Evolutionary conservation across 331 rosid species (phyloP), one percentile per base, ranked within the genome.

Genomic region (Rosa hybrid): DNA sequence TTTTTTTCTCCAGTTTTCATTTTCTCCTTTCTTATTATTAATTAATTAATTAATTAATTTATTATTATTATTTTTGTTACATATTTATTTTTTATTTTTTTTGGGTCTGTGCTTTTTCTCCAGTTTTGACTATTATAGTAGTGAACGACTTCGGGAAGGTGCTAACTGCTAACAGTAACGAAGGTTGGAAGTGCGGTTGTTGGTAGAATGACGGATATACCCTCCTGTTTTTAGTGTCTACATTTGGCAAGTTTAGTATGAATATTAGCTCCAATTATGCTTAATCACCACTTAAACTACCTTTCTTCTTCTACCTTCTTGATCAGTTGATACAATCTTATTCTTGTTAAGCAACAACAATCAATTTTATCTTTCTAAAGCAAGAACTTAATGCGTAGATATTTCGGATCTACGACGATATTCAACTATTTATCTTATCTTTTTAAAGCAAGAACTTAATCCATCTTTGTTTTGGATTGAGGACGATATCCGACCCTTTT

Each of bases 121-220:
- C 13, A 34, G 44, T 7, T 14, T 68, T 41, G 74, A 50, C 74
- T 5, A 68, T 68, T 25, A 4, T 21, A 12, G 65, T 5, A 21
- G 68, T 5, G 68, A 23, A 62, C 75, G 38, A 21, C 57, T 13
- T 9, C 71, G 59, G 25, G 70, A 57, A 75, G 25, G 78, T 23
- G 78, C 53, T 49, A 30, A 30, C 3, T 23, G 78, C 53, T 49
- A 30, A 30, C 34, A 30, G 39, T 9, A 73, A 21, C 74, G 39
- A 3, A 34, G 4, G 44, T 63, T 27, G 49, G 53, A 42, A 23
- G 21, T 16, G 70, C n/a, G 70, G 82, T 4, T 78, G 77, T 6
- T 6, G 7, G 0, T 17, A 11, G 17, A 78, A 78, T 41, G 71
- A 78, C 82, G 46, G 21, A 25, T 69, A 27, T 78, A 56, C 76